Evolutionary conservation across 768 basidiomycete genomes (phyloP), one percentile per base, ranked within the genome.

Genomic region (Rhodotorula babjevae): DNA sequence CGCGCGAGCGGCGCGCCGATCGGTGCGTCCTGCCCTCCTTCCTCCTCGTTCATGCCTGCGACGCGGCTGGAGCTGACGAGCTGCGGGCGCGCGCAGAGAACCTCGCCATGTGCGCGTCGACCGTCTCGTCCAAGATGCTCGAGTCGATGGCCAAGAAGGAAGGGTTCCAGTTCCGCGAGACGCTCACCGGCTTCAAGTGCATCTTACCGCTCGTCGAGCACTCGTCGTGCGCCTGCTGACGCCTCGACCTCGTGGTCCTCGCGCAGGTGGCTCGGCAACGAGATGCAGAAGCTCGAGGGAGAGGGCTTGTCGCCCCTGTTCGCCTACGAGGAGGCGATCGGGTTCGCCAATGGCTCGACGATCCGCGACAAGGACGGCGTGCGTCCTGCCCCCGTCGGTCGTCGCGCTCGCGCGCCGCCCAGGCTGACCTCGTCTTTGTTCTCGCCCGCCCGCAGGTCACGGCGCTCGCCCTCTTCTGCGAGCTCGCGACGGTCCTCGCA

Each of bases 291-390:
- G 62, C 84, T 93, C 25, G 87, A 85, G 23, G 79, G 82, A 56
- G 81, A 87, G 52, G 92, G 91, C 3, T 90, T 85, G 77, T 85
- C 88, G 55, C 88, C 89, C 18, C 86, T 85, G 0, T 93, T 93
- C 77, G 91, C 88, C 18, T 94, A 94, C 77, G 92, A 94, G 78
- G 92, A 94, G 81, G 92, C 93, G 2, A 93, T 94, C 66, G 92
- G 92, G 7, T 94, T 86, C 79, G 93, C 93, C 91, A 87, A 92
- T 80, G 90, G 90, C 0, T 50, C 40, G 15, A 64, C 63, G 40
- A 70, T 93, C 75, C 84, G 89, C 49, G 92, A 94, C 79, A 94
- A 94, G 79, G 92, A 94, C 79, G 92, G 92, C 5, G 86, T 94
- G 63, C 86, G 92, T 92, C 76, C 10, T 40, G 2, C 12, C 0